Conservation (phyloP, 2,329 filamentous ascomycete genomes). For the Tolypocladium inflatum region DNA sequence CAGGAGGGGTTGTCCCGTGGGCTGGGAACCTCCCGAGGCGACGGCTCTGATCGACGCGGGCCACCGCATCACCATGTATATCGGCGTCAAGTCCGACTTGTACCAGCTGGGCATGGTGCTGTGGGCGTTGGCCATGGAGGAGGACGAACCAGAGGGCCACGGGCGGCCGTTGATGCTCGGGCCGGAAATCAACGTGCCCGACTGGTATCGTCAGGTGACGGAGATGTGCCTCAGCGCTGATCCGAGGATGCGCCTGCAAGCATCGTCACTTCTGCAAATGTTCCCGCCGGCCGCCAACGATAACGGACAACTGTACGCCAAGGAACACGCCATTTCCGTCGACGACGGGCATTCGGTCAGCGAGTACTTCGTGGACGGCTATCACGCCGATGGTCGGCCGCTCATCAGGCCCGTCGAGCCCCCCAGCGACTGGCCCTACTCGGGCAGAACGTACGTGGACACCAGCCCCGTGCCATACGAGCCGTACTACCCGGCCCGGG, state of each 20-base stretch:
- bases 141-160: slow-evolving; percentile 81
- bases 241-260: slow-evolving; percentile 64
- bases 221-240: slow-evolving; percentile 66
- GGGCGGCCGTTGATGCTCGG: slow-evolving; percentile 57
- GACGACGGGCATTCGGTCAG: slow-evolving; percentile 29
- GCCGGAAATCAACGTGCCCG: slow-evolving; percentile 55
- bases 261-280: slow-evolving; percentile 57
- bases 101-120: slow-evolving; percentile 96
- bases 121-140: slow-evolving; percentile 79
- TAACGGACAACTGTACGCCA: slow-evolving; percentile 9
- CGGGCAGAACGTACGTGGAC: slow-evolving; percentile 26
- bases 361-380: slow-evolving; percentile 28
- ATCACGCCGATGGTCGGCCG: slow-evolving; percentile 21
- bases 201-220: slow-evolving; percentile 70
- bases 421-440: slow-evolving; percentile 33
- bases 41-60: slow-evolving; percentile 75
- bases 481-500: slow-evolving; percentile 36
- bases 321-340: slow-evolving; percentile 23
- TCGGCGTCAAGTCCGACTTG: slow-evolving; percentile 93
- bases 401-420: slow-evolving; percentile 31
- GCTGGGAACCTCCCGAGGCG: slow-evolving; percentile 95
- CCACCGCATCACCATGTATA: slow-evolving; percentile 91
- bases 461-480: slow-evolving; percentile 26
- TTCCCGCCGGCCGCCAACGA: slow-evolving; percentile 43
- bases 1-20: slow-evolving; percentile 88